Conservation (phyloP, 306 rosid species). For the Abrus pulchellus region DNA sequence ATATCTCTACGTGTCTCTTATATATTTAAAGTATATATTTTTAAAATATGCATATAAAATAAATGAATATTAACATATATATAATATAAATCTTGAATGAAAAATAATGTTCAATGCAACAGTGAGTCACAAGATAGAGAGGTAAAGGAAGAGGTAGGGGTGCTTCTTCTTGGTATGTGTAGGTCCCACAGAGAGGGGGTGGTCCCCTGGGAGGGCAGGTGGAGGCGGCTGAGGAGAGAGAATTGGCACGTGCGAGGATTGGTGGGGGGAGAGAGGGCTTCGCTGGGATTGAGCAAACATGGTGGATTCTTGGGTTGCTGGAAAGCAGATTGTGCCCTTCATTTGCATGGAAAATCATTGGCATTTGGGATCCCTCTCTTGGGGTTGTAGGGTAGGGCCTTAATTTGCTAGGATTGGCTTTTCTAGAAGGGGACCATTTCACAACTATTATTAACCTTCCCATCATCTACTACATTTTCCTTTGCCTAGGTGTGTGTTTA, state of each 20-base stretch:
- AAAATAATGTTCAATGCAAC: slow-evolving; percentile 8
- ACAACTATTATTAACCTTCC: slow-evolving; percentile 24
- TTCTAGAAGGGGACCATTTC: slow-evolving; percentile 20
- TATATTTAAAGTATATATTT: too few relatives aligned
- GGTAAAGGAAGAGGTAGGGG: slow-evolving; percentile 17
- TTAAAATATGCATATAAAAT: too few relatives aligned
- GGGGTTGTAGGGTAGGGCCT: not conserved
- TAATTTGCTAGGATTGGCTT: not conserved
- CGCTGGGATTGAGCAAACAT: slow-evolving; percentile 61
- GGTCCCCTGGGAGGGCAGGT: slow-evolving; percentile 49
- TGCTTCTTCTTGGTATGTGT: slow-evolving; percentile 10
- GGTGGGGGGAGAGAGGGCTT: not conserved
- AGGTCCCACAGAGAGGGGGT: slow-evolving; percentile 27
- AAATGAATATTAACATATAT: too few relatives aligned
- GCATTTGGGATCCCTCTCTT: slow-evolving; percentile 41
- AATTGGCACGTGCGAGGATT: slow-evolving; percentile 35
- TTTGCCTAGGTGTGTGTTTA: not conserved
- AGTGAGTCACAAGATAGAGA: not conserved
- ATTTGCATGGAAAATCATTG: slow-evolving; percentile 44
- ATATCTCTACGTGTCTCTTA: too few relatives aligned
- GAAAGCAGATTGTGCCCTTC: slow-evolving; percentile 57
- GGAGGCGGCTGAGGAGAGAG: slow-evolving; percentile 56
- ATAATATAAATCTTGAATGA: too few relatives aligned
- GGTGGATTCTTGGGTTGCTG: slow-evolving; percentile 61
- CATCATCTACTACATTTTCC: not conserved